Evolutionary conservation across 1,284 basidiomycete genomes (phyloP), one percentile per base, ranked within the genome.

Genomic region (Earliella scabrosa): DNA sequence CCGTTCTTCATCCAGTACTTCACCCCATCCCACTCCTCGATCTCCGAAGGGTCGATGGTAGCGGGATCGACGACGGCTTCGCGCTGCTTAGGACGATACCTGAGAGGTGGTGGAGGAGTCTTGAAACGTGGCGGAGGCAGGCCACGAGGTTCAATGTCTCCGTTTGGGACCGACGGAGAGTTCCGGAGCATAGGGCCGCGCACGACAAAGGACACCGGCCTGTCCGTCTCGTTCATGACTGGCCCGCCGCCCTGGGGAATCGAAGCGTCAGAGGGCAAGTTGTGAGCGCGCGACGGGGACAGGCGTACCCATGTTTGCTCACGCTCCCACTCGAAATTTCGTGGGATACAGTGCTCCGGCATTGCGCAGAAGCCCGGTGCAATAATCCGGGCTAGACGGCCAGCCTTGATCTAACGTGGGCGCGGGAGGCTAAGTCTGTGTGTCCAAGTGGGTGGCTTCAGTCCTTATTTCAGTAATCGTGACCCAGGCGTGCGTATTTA

Each of bases 151-250:
- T 47, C 54, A 23, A 60, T 51, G 16, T 11, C 26, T 18, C 21
- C 13, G 18, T 47, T 18, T 44, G 51, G n/a, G 53, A 16, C 46
- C 21, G 43, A 31, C 18, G 52, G 38, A 0, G 52, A 10, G 23
- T 49, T 53, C 44, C 59, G 53, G 10, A 49, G 43, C 38, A 66
- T 44, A 7, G 58, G 21, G 16, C 59, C 54, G 43, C 62, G 60
- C 34, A 59, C 47, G 3, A 63, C 16, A 32, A 66, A 66, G 14
- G 65, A 66, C 18, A 60, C 27, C 10, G 65, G 65, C 39, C 45
- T 50, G 43, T 56, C 64, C 2, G 58, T 24, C 2, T 51, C 50
- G 6, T 36, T 43, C 60, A 63, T 60, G 46, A 66, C 51, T 45
- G 53, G 31, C 13, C 54, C 48, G 39, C 56, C 60, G 18, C 50